phyloP scores from a whole-genome alignment of 305 asterid species.

The Rubia occidens region DNA sequence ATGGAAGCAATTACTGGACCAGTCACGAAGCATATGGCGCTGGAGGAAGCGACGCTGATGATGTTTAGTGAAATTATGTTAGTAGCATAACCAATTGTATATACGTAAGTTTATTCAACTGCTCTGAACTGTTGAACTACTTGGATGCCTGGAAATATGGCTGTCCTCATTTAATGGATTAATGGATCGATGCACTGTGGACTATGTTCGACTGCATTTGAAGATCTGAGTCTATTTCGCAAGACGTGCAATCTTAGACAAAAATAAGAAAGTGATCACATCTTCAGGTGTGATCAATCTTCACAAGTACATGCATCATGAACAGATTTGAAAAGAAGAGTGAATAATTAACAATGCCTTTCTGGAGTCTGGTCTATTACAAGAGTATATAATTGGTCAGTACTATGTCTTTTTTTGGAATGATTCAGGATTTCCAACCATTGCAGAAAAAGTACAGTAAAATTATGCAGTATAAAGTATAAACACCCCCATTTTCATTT shows the following conservation, averaged over 20 bases:
- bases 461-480: not conserved
- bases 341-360: not conserved
- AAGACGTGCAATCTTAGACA: not conserved
- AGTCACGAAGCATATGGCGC: conserved; percentile 53
- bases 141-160: conserved; percentile 6
- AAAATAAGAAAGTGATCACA: not conserved
- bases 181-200: not conserved
- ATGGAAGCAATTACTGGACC: conserved; percentile 60
- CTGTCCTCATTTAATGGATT: conserved; percentile 6
- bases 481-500: not conserved
- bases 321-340: not conserved
- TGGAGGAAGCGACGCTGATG: conserved; percentile 65
- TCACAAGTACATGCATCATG: not conserved
- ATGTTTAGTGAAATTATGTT: conserved; percentile 22
- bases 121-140: not conserved
- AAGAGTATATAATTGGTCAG: not conserved
- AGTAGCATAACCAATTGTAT: conserved; percentile 37
- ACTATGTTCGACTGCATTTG: not conserved
- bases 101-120: conserved; percentile 23
- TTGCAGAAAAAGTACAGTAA: not conserved
- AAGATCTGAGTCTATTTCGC: not conserved
- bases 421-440: not conserved
- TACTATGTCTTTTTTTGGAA: not conserved
- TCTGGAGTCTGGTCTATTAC: not conserved
- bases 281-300: not conserved